Evolutionary conservation across 2,329 filamentous ascomycete genomes (phyloP).

Genomic region (Rhynchosporium secalis): DNA sequence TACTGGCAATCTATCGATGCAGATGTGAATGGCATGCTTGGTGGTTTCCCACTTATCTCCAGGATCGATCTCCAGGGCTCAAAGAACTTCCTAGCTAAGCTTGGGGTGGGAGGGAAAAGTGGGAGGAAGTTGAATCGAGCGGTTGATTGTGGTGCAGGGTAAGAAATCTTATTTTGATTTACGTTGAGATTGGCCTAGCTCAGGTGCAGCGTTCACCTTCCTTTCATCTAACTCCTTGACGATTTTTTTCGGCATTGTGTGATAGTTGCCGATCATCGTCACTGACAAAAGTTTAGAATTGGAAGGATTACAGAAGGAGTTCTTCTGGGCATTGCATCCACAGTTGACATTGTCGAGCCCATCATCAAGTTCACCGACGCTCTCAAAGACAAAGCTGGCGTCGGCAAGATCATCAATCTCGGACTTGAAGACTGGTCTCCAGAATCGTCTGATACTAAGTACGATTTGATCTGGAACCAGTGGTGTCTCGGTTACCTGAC

Average conservation of each 20-base stretch:
- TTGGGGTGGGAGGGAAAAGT: slow-evolving; percentile 47
- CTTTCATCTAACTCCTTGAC: not conserved
- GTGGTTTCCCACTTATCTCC: slow-evolving; percentile 68
- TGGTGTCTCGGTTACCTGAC: slow-evolving; percentile 87
- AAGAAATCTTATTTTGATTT: slow-evolving; percentile 23
- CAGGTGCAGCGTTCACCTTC: not conserved
- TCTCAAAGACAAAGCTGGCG: slow-evolving; percentile 57
- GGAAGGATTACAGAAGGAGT: slow-evolving; percentile 80
- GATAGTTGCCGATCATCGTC: not conserved
- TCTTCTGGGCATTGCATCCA: slow-evolving; percentile 66
- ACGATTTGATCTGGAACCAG: slow-evolving; percentile 86
- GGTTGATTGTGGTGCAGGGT: slow-evolving; percentile 45
- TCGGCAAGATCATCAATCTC: slow-evolving; percentile 65
- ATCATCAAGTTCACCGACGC: slow-evolving; percentile 74
- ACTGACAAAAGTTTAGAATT: slow-evolving; percentile 55
- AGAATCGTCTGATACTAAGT: slow-evolving; percentile 47
- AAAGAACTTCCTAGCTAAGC: slow-evolving; percentile 66
- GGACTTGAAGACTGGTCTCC: slow-evolving; percentile 73
- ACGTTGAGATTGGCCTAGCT: not conserved
- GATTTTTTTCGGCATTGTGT: not conserved
- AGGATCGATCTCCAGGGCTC: slow-evolving; percentile 71
- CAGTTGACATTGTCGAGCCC: slow-evolving; percentile 83
- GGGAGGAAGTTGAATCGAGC: slow-evolving; percentile 41
- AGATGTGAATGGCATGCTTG: slow-evolving; percentile 74
- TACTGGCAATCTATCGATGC: slow-evolving; percentile 55